A percentile compares a stretch with the other conserved stretches of the same genome.
Conservation (phyloP, 202 grass and related monocot species). For the Tripidium arundinaceum region DNA sequence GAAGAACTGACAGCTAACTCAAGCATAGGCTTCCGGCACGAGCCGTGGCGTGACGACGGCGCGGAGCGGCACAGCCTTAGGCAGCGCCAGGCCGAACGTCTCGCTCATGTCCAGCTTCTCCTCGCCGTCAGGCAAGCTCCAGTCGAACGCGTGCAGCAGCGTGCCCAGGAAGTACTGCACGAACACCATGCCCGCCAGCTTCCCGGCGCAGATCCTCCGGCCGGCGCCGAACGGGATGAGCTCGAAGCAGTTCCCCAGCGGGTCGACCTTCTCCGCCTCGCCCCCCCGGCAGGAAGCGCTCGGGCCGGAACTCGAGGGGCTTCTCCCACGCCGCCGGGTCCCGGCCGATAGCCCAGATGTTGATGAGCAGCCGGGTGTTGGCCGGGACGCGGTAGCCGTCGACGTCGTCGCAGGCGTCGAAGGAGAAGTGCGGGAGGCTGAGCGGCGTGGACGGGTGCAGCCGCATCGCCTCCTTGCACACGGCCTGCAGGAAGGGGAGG, state of each 20-base stretch:
- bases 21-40: no score
- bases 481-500: slow-evolving; percentile 70
- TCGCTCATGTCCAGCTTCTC: slow-evolving; percentile 53
- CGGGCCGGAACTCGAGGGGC: slow-evolving; percentile 61
- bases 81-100: slow-evolving; percentile 60
- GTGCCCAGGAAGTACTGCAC: slow-evolving; percentile 69
- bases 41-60: no score
- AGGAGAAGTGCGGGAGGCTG: slow-evolving; percentile 79
- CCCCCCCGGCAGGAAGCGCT: slow-evolving; percentile 50
- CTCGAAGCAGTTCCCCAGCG: slow-evolving; percentile 69
- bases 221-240: slow-evolving; percentile 83
- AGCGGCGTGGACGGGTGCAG: slow-evolving; percentile 81
- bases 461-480: slow-evolving; percentile 78
- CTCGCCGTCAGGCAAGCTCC: slow-evolving; percentile 60
- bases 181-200: slow-evolving; percentile 73
- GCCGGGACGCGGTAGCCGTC: slow-evolving; percentile 50
- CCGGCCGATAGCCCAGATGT: slow-evolving; percentile 79
- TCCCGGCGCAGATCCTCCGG: slow-evolving; percentile 69
- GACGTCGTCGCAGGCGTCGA: slow-evolving; percentile 54
- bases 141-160: slow-evolving; percentile 63
- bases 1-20: no score
- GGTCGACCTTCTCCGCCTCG: slow-evolving; percentile 38
- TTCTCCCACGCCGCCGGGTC: slow-evolving; percentile 51
- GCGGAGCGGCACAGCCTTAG: no score
- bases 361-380: slow-evolving; percentile 60